Evolutionary conservation across 805 yeast genomes (phyloP).

Genomic region (Ogataea glucozyma): DNA sequence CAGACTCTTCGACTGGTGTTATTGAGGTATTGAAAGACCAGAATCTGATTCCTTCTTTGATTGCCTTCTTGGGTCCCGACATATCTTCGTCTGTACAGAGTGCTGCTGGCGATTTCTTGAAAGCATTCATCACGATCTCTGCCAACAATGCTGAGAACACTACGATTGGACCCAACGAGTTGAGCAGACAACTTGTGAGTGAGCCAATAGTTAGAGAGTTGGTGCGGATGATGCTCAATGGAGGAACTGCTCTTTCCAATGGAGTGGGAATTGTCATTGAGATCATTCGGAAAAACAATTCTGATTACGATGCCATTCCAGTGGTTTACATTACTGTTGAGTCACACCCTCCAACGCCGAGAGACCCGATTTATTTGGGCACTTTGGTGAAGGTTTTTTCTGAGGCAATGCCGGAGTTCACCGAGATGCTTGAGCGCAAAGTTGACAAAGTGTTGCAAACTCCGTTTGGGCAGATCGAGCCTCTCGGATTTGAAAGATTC

Average conservation of each 20-base stretch:
- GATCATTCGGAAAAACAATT: slow-evolving; percentile 90
- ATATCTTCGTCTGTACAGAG: slow-evolving; percentile 75
- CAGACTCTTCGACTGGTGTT: slow-evolving; percentile 85
- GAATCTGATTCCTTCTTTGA: slow-evolving; percentile 66
- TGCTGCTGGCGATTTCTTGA: slow-evolving; percentile 93
- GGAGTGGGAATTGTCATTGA: slow-evolving; percentile 96
- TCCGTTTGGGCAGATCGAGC: slow-evolving; percentile 66
- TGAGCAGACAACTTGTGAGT: slow-evolving; percentile 87
- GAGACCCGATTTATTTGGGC: slow-evolving; percentile 93
- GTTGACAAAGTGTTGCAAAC: slow-evolving; percentile 49
- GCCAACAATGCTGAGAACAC: slow-evolving; percentile 91
- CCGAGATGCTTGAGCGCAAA: slow-evolving; percentile 52
- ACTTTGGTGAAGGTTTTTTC: slow-evolving; percentile 79
- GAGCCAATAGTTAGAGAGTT: slow-evolving; percentile 64
- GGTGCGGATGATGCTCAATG: slow-evolving; percentile 73
- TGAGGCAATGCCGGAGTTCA: slow-evolving; percentile 68
- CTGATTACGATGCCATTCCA: slow-evolving; percentile 90
- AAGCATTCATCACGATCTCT: slow-evolving; percentile 90
- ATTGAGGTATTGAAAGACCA: slow-evolving; percentile 75
- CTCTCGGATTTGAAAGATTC: slow-evolving; percentile 88
- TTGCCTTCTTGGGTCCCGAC: slow-evolving; percentile 69
- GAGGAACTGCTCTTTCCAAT: slow-evolving; percentile 87
- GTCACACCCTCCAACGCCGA: slow-evolving; percentile 86
- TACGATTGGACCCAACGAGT: slow-evolving; percentile 93
- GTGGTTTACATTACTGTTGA: slow-evolving; percentile 80